These are phyloP conservation scores for Spinellus fusiger DNA, from an alignment of 192 early-diverging fungal genomes.

Conservation along the genomic window DNA sequence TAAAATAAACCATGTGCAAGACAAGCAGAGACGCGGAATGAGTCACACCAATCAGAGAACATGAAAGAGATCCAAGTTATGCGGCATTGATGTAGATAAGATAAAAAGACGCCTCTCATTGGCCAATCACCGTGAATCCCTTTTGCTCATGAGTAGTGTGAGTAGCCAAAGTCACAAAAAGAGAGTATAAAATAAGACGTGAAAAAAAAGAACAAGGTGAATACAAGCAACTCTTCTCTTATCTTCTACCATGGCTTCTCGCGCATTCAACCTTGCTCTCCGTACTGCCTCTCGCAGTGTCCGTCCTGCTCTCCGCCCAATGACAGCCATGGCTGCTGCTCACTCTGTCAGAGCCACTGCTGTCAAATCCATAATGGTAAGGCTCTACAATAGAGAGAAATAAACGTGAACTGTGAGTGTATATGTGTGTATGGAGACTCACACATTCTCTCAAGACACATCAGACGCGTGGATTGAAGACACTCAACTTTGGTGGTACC, in stretches of 20 bases:
- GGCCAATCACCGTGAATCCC: conserved; percentile 8
- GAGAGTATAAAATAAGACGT: too few relatives aligned
- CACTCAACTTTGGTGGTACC: conserved; percentile 90
- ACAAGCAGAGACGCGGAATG: conserved; percentile 11
- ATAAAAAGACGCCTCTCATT: background rate
- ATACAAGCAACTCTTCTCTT: background rate
- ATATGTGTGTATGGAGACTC: too few relatives aligned
- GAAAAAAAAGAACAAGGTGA: too few relatives aligned
- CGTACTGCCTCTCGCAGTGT: conserved; percentile 27
- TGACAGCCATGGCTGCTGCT: conserved; percentile 17
- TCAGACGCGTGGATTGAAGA: conserved; percentile 80
- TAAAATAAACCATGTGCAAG: background rate
- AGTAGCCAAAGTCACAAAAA: background rate
- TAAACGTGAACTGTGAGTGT: background rate
- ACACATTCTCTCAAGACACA: background rate
- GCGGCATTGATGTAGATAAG: conserved; percentile 15
- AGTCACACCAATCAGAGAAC: conserved; percentile 22
- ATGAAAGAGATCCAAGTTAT: background rate
- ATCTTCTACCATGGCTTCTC: conserved; percentile 28
- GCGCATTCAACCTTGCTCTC: conserved; percentile 26
- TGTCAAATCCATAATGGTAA: conserved; percentile 26
- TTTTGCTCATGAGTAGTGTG: background rate
- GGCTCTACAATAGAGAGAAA: background rate
- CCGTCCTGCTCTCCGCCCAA: conserved; percentile 24
- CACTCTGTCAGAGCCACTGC: conserved; percentile 11